phyloP scores from a whole-genome alignment of 305 asterid genomes.

The Fraxinus platypoda region DNA sequence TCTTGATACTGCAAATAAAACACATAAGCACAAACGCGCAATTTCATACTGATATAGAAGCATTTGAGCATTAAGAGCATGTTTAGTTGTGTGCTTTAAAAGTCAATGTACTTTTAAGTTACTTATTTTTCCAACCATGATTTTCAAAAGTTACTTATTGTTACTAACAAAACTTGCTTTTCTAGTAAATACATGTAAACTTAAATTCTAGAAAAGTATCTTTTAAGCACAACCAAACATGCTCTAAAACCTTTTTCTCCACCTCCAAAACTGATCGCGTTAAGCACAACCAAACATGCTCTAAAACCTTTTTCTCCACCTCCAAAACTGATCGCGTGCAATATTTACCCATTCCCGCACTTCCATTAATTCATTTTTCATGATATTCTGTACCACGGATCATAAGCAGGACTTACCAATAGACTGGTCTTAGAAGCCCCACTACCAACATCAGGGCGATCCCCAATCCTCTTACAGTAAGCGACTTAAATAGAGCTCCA shows the following conservation, averaged over 20 bases:
- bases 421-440: slow-evolving; percentile 52
- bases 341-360: not conserved
- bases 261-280: not conserved
- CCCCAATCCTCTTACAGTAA: slow-evolving; percentile 94
- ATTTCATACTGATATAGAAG: not conserved
- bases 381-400: not conserved
- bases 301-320: not conserved
- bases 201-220: not conserved
- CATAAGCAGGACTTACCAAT: slow-evolving; percentile 33
- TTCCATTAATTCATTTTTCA: not conserved
- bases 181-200: not conserved
- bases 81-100: not conserved
- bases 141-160: not conserved
- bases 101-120: not conserved
- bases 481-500: slow-evolving; percentile 89
- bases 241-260: not conserved
- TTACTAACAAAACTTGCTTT: not conserved
- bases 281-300: not conserved
- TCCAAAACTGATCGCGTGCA: not conserved
- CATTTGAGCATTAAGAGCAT: not conserved
- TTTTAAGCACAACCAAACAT: not conserved
- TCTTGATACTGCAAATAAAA: slow-evolving; percentile 37
- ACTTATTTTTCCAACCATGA: not conserved
- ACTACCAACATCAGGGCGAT: slow-evolving; percentile 79
- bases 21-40: not conserved